These are phyloP conservation scores for Trifolium pratense DNA, from an alignment of 306 rosid genomes.

Conservation along the genomic window DNA sequence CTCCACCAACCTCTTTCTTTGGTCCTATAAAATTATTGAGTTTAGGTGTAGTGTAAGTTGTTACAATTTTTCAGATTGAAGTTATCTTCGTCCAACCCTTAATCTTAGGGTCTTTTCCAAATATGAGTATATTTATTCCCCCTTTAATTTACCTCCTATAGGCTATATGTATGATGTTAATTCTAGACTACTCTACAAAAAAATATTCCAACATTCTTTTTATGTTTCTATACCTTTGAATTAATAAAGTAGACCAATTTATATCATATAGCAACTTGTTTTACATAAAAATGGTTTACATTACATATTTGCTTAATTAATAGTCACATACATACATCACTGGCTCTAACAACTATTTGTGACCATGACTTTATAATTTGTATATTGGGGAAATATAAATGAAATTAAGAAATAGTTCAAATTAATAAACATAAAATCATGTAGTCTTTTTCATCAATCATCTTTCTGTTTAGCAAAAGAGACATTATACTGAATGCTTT, in stretches of 20 bases:
- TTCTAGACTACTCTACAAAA: not conserved
- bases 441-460: not conserved
- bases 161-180: not conserved
- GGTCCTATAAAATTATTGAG: slow-evolving; percentile 30
- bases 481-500: slow-evolving; percentile 29
- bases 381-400: not conserved
- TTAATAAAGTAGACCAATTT: not conserved
- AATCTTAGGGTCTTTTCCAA: not conserved
- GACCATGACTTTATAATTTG: not conserved
- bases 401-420: slow-evolving; percentile 1
- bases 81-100: not conserved
- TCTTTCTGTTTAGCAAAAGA: slow-evolving; percentile 3
- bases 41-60: slow-evolving; percentile 52
- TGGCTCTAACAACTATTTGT: not conserved
- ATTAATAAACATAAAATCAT: slow-evolving; percentile 5
- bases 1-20: slow-evolving; percentile 30
- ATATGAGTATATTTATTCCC: not conserved
- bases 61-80: slow-evolving; percentile 35
- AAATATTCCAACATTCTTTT: not conserved
- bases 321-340: not conserved
- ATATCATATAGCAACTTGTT: slow-evolving; percentile 2
- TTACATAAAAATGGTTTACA: not conserved
- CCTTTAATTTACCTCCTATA: not conserved
- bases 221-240: not conserved
- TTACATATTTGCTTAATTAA: not conserved